Evolutionary conservation across 441 rosid species (phyloP).

Genomic region (Melianthus villosus): DNA sequence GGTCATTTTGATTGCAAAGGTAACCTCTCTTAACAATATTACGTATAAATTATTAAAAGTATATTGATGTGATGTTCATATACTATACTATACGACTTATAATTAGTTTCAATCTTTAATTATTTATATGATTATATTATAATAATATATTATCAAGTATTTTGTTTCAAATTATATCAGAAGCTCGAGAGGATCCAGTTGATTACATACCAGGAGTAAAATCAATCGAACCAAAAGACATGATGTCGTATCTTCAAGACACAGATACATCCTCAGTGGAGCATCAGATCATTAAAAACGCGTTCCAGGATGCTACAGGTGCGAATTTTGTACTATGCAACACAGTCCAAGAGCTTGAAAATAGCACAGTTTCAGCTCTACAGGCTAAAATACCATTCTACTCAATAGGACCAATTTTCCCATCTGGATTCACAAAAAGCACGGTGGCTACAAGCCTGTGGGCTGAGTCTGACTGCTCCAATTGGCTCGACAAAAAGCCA

Average conservation of each 20-base stretch:
- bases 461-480: constrained; percentile 45
- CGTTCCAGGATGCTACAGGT: constrained; percentile 28
- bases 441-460: constrained; percentile 33
- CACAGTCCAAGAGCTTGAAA: constrained; percentile 38
- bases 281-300: constrained; percentile 26
- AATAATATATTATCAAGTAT: too few relatives aligned
- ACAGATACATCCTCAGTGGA: constrained; percentile 17
- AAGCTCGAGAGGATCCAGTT: constrained; percentile 24
- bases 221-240: constrained; percentile 32
- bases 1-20: constrained; percentile 41
- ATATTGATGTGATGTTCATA: too few relatives aligned
- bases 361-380: constrained; percentile 20
- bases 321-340: constrained; percentile 42
- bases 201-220: constrained; percentile 46
- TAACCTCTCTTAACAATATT: too few relatives aligned
- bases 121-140: too few relatives aligned
- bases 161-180: too few relatives aligned
- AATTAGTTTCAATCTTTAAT: too few relatives aligned
- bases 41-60: too few relatives aligned
- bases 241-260: constrained; percentile 40
- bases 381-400: constrained; percentile 14
- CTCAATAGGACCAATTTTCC: constrained; percentile 48
- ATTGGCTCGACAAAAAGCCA: constrained; percentile 39
- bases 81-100: too few relatives aligned
- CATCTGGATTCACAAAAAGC: constrained; percentile 17